phyloP scores from a whole-genome alignment of 805 yeast genomes.

The Suhomyces sp. region DNA sequence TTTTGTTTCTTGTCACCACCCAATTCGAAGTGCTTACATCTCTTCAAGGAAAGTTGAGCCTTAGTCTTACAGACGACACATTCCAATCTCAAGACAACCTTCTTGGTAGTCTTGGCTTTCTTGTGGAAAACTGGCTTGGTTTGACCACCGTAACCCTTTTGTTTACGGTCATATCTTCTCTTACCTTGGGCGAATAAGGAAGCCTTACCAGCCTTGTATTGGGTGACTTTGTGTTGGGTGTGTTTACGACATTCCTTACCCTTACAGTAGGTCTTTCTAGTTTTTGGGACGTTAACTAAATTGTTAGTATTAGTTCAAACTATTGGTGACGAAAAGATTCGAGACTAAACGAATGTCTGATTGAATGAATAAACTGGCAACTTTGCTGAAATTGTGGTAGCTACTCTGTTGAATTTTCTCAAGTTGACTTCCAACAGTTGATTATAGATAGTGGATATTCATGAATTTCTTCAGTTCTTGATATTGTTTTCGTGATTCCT shows the following conservation, averaged over 20 bases:
- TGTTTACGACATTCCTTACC: conserved; percentile 99
- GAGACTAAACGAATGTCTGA: neutral
- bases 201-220: conserved; percentile 99
- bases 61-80: conserved; percentile 98
- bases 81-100: conserved; percentile 98
- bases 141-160: conserved; percentile 99
- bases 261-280: conserved; percentile 99
- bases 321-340: neutral
- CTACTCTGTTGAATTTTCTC: neutral
- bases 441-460: neutral
- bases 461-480: neutral
- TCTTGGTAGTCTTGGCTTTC: conserved; percentile 99
- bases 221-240: conserved; percentile 99
- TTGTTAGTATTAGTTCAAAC: conserved; percentile 18
- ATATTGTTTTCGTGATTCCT: neutral
- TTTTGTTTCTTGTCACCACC: conserved; percentile 99
- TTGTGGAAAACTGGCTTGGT: conserved; percentile 99
- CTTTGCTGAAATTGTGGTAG: neutral
- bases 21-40: conserved; percentile 99
- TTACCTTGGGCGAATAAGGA: conserved; percentile 99
- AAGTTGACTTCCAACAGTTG: neutral
- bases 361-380: neutral
- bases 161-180: conserved; percentile 99
- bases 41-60: conserved; percentile 96
- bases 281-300: conserved; percentile 98